phyloP scores from a whole-genome alignment of 805 yeast genomes.

The Peterozyma xylosa region DNA sequence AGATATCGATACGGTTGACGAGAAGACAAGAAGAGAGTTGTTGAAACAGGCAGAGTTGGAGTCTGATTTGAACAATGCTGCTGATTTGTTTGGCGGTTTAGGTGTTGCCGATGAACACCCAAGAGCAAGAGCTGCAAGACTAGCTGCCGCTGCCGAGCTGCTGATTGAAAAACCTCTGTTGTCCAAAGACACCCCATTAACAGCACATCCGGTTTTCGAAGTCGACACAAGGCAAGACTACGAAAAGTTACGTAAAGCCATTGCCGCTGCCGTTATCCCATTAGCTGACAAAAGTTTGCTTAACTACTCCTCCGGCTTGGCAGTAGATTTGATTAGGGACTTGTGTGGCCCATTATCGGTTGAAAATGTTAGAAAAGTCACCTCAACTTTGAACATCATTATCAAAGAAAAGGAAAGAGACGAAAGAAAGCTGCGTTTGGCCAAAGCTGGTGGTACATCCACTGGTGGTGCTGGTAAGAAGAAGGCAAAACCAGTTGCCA shows the following conservation, averaged over 20 bases:
- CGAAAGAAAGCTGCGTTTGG: constrained; percentile 82
- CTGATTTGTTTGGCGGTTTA: constrained; percentile 78
- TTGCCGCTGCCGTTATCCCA: constrained; percentile 52
- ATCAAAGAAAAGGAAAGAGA: constrained; percentile 81
- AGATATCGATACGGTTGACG: constrained; percentile 66
- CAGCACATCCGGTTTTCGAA: constrained; percentile 74
- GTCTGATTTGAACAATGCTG: constrained; percentile 88
- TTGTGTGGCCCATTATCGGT: constrained; percentile 71
- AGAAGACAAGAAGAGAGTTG: constrained; percentile 64
- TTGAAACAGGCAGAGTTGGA: constrained; percentile 74
- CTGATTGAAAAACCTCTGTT: constrained; percentile 17
- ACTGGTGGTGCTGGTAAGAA: constrained; percentile 93
- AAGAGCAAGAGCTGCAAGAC: constrained; percentile 43
- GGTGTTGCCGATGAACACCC: constrained; percentile 52
- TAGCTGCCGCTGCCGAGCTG: constrained; percentile 26
- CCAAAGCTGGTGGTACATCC: constrained; percentile 77
- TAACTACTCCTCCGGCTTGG: constrained; percentile 67
- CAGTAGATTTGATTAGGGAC: constrained; percentile 82
- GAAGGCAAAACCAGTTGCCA: constrained; percentile 75
- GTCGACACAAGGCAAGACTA: constrained; percentile 76
- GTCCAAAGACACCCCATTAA: constrained; percentile 58
- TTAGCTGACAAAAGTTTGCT: constrained; percentile 55
- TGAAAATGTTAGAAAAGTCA: constrained; percentile 79
- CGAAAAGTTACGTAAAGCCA: constrained; percentile 67
- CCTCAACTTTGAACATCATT: constrained; percentile 74